A percentile compares a stretch with the other conserved stretches of the same genome.
Conservation (phyloP, 768 basidiomycete species). For the Suillus subluteus region DNA sequence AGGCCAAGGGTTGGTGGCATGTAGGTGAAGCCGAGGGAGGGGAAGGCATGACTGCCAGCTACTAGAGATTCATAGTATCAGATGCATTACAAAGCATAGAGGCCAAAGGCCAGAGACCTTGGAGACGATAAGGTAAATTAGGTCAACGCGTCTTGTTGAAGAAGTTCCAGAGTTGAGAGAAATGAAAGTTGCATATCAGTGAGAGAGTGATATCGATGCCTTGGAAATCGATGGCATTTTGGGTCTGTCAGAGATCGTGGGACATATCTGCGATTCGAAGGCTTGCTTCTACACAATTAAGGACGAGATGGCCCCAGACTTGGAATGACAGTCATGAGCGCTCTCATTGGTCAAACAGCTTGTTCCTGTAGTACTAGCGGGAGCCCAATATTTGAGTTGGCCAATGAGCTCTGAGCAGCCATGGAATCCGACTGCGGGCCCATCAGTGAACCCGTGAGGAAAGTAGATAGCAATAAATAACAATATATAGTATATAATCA, state of each 20-base stretch:
- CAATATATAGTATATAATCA: too few relatives aligned
- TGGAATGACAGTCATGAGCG: background rate
- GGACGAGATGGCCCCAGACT: background rate
- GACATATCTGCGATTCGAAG: background rate
- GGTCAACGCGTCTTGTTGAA: background rate
- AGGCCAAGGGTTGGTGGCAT: background rate
- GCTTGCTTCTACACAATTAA: background rate
- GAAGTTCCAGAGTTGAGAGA: background rate
- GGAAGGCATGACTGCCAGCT: background rate
- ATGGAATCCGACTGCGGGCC: background rate
- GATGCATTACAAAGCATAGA: background rate
- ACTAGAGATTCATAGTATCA: background rate
- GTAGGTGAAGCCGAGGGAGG: background rate
- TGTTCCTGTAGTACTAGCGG: background rate
- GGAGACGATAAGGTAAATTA: background rate
- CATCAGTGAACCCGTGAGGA: too few relatives aligned
- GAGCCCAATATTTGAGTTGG: background rate
- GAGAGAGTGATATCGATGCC: background rate
- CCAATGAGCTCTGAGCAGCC: background rate
- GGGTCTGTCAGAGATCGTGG: background rate
- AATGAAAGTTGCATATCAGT: background rate
- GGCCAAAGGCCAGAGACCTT: background rate
- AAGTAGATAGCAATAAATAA: too few relatives aligned
- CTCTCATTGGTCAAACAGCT: background rate
- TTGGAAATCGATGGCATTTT: background rate